These are phyloP conservation scores for Phytophthora hibernalis DNA, from an alignment of 352 stramenopile genomes.

Conservation along the genomic window DNA sequence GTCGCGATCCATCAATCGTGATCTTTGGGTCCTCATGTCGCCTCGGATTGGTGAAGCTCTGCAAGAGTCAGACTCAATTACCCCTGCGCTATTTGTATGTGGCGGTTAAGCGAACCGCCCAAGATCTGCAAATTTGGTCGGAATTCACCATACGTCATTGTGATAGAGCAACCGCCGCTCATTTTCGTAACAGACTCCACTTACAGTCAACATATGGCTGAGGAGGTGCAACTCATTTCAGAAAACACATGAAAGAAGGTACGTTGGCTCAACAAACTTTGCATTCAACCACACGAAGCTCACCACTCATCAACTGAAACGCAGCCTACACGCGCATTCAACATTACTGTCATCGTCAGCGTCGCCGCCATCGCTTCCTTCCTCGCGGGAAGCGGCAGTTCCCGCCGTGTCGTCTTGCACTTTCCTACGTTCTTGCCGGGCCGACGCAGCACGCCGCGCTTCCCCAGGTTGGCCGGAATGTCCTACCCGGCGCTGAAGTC, in stretches of 20 bases:
- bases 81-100: too few species aligned
- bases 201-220: background rate
- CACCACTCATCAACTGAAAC: constrained; percentile 4
- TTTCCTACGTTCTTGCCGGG: constrained; percentile 6
- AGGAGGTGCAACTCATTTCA: constrained; percentile 4
- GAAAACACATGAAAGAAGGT: constrained; percentile 7
- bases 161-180: background rate
- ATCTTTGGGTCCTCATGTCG: too few species aligned
- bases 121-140: too few species aligned
- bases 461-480: constrained; percentile 10
- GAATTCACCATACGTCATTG: background rate
- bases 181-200: background rate
- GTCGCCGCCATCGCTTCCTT: constrained; percentile 1
- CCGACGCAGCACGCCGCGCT: constrained; percentile 23
- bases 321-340: background rate
- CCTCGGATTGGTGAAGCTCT: too few species aligned
- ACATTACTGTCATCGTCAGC: background rate
- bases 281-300: constrained; percentile 4
- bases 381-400: background rate
- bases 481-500: constrained; percentile 22
- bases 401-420: constrained; percentile 24
- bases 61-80: too few species aligned
- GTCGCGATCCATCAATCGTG: too few species aligned
- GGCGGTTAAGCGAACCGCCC: too few species aligned
- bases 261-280: constrained; percentile 3